A percentile compares a stretch with the other conserved stretches of the same genome.
phyloP scores from a whole-genome alignment of 805 yeast genomes.

The Debaryomyces tyrocola region DNA sequence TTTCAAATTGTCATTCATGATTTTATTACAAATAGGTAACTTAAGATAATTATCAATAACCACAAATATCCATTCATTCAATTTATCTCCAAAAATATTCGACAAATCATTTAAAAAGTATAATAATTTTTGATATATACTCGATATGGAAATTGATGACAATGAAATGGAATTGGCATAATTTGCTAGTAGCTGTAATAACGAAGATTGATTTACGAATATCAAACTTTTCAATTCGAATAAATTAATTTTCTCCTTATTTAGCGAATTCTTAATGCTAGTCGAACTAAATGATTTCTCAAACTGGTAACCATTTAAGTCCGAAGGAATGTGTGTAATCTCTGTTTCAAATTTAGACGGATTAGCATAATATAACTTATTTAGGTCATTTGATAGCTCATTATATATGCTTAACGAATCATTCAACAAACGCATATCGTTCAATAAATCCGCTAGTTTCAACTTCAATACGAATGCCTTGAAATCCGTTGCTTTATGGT shows the following conservation, averaged over 20 bases:
- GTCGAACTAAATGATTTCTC: slow-evolving; percentile 12
- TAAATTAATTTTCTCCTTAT: slow-evolving; percentile 14
- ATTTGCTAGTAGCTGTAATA: slow-evolving; percentile 38
- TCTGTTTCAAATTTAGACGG: slow-evolving; percentile 4
- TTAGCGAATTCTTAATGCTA: neutral
- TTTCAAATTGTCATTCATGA: slow-evolving; percentile 22
- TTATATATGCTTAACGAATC: slow-evolving; percentile 60
- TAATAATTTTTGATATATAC: slow-evolving; percentile 35
- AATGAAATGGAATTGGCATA: slow-evolving; percentile 39
- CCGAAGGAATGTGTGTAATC: slow-evolving; percentile 4
- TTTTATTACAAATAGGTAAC: slow-evolving; percentile 19
- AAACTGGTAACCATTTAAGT: slow-evolving; percentile 9
- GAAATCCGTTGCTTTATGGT: slow-evolving; percentile 27
- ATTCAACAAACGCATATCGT: slow-evolving; percentile 55
- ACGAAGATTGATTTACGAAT: slow-evolving; percentile 35
- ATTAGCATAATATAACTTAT: slow-evolving; percentile 2
- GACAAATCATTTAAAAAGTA: slow-evolving; percentile 43
- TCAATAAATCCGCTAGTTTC: slow-evolving; percentile 51
- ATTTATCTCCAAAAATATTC: slow-evolving; percentile 15
- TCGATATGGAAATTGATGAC: slow-evolving; percentile 40
- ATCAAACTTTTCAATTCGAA: slow-evolving; percentile 29
- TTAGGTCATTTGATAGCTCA: slow-evolving; percentile 34
- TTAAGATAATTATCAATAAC: slow-evolving; percentile 42
- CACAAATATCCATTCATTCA: slow-evolving; percentile 39
- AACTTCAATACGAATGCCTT: slow-evolving; percentile 47